Percentiles rank a stretch among this genome's conserved stretches.
These are phyloP conservation scores for Catenaria anguillulae DNA, from an alignment of 371 early-diverging fungal species.

Conservation along the genomic window DNA sequence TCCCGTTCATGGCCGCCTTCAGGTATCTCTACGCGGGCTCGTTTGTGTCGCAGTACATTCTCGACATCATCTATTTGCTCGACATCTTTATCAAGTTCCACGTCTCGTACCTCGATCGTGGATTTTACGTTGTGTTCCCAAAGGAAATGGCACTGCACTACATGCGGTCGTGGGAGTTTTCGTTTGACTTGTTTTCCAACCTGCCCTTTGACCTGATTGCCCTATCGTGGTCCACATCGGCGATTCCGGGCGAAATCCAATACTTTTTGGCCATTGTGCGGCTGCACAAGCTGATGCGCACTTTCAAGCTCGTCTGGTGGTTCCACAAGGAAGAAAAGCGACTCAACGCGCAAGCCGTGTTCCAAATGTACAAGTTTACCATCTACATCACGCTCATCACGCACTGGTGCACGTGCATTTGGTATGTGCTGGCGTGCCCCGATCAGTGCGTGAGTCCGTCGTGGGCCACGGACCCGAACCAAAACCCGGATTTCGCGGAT, in stretches of 20 bases:
- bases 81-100: slow-evolving; percentile 31
- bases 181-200: slow-evolving; percentile 23
- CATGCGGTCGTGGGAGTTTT: slow-evolving; percentile 18
- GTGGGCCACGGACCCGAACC: slow-evolving; percentile 8
- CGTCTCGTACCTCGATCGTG: slow-evolving; percentile 26
- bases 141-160: slow-evolving; percentile 31
- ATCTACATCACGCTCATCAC: slow-evolving; percentile 20
- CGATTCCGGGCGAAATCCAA: slow-evolving; percentile 8
- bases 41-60: slow-evolving; percentile 19
- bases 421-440: slow-evolving; percentile 26
- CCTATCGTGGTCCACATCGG: slow-evolving; percentile 13
- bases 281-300: slow-evolving; percentile 21
- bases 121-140: slow-evolving; percentile 33
- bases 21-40: slow-evolving; percentile 13
- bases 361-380: slow-evolving; percentile 26
- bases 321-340: slow-evolving; percentile 23
- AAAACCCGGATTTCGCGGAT: neutral
- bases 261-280: slow-evolving; percentile 18
- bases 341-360: slow-evolving; percentile 21
- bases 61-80: slow-evolving; percentile 24
- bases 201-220: slow-evolving; percentile 26
- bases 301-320: slow-evolving; percentile 18
- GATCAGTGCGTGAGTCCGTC: slow-evolving; percentile 12
- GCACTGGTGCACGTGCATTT: slow-evolving; percentile 23
- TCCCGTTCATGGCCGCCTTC: slow-evolving; percentile 29